These are phyloP conservation scores for Trichoderma erinaceum DNA, from an alignment of 495 filamentous ascomycete genomes.

Conservation along the genomic window DNA sequence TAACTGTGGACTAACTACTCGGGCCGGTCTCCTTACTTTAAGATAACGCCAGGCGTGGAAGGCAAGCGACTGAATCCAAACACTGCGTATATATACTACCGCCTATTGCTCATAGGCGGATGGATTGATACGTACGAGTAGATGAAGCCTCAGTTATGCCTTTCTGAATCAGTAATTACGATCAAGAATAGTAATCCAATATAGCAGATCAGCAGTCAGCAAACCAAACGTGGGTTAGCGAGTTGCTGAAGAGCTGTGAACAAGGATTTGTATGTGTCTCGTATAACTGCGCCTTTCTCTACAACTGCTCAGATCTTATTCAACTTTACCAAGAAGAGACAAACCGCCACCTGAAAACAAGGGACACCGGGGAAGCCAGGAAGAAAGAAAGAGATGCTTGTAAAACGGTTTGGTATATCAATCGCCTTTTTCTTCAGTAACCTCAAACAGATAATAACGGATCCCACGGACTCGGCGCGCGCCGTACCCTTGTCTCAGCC, in stretches of 20 bases:
- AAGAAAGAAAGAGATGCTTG: not conserved
- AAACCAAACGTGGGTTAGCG: not conserved
- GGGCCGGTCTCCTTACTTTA: too few relatives aligned
- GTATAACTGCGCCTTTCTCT: not conserved
- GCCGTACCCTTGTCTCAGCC: conserved; percentile 1
- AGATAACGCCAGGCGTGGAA: too few relatives aligned
- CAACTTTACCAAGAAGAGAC: not conserved
- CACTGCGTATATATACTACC: too few relatives aligned
- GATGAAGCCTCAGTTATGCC: too few relatives aligned
- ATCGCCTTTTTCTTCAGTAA: not conserved
- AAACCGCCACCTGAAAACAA: not conserved
- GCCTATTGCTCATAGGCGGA: too few relatives aligned
- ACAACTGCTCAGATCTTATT: not conserved
- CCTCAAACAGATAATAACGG: not conserved
- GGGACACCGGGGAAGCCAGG: not conserved
- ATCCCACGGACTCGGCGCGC: not conserved
- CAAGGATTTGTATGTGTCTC: not conserved
- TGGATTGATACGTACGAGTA: too few relatives aligned
- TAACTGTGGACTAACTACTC: too few relatives aligned
- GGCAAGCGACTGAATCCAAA: too few relatives aligned
- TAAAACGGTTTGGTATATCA: not conserved
- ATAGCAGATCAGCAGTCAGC: not conserved
- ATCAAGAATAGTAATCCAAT: not conserved
- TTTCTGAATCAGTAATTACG: too few relatives aligned
- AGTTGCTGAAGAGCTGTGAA: not conserved